These are phyloP conservation scores for Breviolum minutum DNA, from an alignment of 73 alveolate genomes.

Conservation along the genomic window DNA sequence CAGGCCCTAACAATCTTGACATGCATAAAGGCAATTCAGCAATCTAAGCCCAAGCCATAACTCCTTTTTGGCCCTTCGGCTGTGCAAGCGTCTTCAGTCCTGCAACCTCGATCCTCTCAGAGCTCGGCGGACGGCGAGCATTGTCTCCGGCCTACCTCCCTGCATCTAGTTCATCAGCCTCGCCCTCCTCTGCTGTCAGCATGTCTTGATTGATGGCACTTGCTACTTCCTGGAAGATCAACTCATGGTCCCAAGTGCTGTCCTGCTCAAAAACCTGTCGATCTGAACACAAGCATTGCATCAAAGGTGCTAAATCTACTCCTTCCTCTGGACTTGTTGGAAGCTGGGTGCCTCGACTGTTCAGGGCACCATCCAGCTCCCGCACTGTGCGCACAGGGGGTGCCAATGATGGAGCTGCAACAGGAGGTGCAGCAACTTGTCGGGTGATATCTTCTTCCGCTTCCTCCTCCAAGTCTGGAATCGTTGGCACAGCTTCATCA, in stretches of 20 bases:
- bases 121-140: neutral
- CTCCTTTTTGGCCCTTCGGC: neutral
- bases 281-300: conserved; percentile 94
- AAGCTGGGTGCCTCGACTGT: conserved; percentile 94
- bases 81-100: neutral
- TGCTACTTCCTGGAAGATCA: conserved; percentile 93
- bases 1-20: too few relatives aligned
- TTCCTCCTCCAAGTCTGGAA: conserved; percentile 83
- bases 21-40: too few relatives aligned
- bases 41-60: too few relatives aligned
- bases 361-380: conserved; percentile 84
- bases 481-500: conserved; percentile 73
- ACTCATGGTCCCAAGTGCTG: conserved; percentile 93
- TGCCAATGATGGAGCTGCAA: conserved; percentile 80
- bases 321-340: conserved; percentile 91
- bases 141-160: neutral
- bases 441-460: conserved; percentile 69
- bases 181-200: conserved; percentile 75
- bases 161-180: conserved; percentile 1
- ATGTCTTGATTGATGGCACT: conserved; percentile 89
- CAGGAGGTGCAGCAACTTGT: conserved; percentile 93
- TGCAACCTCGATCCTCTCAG: conserved; percentile 3
- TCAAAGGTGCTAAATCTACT: conserved; percentile 87
- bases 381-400: conserved; percentile 87
- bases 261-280: conserved; percentile 46